Evolutionary conservation across 768 basidiomycete genomes (phyloP).

Genomic region (Russula lepida): DNA sequence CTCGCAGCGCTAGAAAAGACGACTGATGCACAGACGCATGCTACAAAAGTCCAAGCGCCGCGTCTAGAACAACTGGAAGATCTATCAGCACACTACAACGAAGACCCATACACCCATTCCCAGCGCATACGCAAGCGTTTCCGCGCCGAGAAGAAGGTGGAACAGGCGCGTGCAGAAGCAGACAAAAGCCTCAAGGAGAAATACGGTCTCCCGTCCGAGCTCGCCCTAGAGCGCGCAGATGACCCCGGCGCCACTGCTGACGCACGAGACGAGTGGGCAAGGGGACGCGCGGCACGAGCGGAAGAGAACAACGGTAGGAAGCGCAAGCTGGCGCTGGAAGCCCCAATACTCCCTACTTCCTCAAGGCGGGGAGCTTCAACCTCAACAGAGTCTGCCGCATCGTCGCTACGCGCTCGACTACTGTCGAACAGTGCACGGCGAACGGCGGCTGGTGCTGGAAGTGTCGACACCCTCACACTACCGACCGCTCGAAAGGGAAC

Average conservation of each 20-base stretch:
- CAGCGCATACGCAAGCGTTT: conserved; percentile 69
- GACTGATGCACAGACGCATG: conserved; percentile 61
- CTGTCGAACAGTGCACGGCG: conserved; percentile 19
- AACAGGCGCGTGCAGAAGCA: conserved; percentile 52
- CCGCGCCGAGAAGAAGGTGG: conserved; percentile 78
- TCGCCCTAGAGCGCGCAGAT: conserved; percentile 60
- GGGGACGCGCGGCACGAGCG: conserved; percentile 40
- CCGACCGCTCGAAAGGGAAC: conserved; percentile 1
- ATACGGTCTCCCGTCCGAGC: conserved; percentile 67
- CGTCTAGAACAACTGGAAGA: conserved; percentile 74
- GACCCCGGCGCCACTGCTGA: conserved; percentile 43
- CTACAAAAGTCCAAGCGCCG: conserved; percentile 67
- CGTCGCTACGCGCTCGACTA: conserved; percentile 16
- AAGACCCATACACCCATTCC: conserved; percentile 83
- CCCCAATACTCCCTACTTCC: conserved; percentile 2
- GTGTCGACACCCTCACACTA: not conserved
- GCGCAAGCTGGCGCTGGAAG: conserved; percentile 30
- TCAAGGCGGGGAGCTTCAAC: not conserved
- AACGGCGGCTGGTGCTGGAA: not conserved
- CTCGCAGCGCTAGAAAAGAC: conserved; percentile 87
- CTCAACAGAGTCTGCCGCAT: not conserved
- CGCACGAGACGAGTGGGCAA: conserved; percentile 58
- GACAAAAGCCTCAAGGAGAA: conserved; percentile 66
- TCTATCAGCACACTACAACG: conserved; percentile 67
- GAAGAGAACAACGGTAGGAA: conserved; percentile 39